phyloP scores from a whole-genome alignment of 805 yeast species.

The Naumovozyma dairenensis region DNA sequence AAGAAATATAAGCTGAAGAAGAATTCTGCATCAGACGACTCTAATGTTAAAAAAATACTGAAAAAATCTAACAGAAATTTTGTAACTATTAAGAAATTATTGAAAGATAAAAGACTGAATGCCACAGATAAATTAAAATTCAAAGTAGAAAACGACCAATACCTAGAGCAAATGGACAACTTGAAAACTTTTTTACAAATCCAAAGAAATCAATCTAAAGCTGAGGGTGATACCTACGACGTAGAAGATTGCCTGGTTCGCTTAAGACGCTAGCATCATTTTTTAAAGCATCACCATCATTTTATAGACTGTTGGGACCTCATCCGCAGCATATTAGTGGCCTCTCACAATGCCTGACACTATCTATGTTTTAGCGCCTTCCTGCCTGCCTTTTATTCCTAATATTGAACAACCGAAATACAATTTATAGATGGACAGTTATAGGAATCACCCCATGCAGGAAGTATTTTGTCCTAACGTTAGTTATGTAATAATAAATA shows the following conservation, averaged over 20 bases:
- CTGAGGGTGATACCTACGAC: slow-evolving; percentile 1
- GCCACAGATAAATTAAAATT: slow-evolving; percentile 11
- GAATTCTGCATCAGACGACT: slow-evolving; percentile 4
- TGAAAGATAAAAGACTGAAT: slow-evolving; percentile 12
- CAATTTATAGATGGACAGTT: too few relatives aligned
- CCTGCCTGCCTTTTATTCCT: too few relatives aligned
- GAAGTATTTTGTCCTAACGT: too few relatives aligned
- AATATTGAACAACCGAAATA: too few relatives aligned
- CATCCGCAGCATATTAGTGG: too few relatives aligned
- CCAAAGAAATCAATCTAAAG: slow-evolving; percentile 6
- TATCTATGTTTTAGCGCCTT: too few relatives aligned
- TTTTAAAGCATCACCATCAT: too few relatives aligned
- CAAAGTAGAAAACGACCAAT: slow-evolving; percentile 4
- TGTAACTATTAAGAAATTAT: slow-evolving; percentile 10
- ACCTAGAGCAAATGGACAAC: slow-evolving; percentile 9
- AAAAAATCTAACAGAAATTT: slow-evolving; percentile 4
- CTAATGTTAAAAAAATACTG: background rate
- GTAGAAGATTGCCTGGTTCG: background rate
- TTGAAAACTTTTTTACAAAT: slow-evolving; percentile 17
- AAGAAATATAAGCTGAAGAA: slow-evolving; percentile 12
- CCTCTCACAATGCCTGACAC: too few relatives aligned
- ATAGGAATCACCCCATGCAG: too few relatives aligned
- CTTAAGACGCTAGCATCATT: too few relatives aligned
- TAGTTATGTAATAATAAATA: too few relatives aligned
- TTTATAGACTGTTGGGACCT: too few relatives aligned